Conservation (phyloP, 495 filamentous ascomycete genomes). For the Xylaria curta region DNA sequence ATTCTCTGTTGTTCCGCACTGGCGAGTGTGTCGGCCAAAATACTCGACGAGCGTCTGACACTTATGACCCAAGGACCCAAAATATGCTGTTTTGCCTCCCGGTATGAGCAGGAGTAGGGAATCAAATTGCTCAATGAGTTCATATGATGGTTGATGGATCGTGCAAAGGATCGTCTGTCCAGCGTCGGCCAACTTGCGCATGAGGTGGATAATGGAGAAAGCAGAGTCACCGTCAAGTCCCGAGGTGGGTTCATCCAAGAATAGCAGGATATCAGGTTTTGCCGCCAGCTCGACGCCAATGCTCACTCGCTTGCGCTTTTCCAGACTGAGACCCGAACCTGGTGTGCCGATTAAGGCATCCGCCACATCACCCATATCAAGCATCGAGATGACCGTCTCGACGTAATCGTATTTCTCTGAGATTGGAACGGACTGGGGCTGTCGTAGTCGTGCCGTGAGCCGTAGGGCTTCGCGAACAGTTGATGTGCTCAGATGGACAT, state of each 20-base stretch:
- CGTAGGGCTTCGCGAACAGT: conserved; percentile 75
- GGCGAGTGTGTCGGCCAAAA: conserved; percentile 57
- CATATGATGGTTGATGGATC: conserved; percentile 70
- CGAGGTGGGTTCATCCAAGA: conserved; percentile 72
- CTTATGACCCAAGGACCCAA: conserved; percentile 53
- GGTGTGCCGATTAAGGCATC: conserved; percentile 49
- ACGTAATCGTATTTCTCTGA: conserved; percentile 74
- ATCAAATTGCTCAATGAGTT: conserved; percentile 63
- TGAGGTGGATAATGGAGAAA: conserved; percentile 72
- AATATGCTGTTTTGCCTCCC: conserved; percentile 62
- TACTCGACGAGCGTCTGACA: conserved; percentile 47
- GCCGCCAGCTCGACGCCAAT: conserved; percentile 28
- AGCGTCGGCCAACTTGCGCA: conserved; percentile 73
- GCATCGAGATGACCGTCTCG: conserved; percentile 66
- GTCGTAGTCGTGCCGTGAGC: conserved; percentile 73
- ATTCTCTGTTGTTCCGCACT: conserved; percentile 57
- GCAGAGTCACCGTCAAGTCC: conserved; percentile 80
- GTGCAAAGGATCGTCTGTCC: conserved; percentile 83
- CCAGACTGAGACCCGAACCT: conserved; percentile 39
- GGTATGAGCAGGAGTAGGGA: conserved; percentile 57
- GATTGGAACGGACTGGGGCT: conserved; percentile 62
- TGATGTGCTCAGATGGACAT: conserved; percentile 77
- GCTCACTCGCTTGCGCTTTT: conserved; percentile 29
- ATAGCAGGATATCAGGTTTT: conserved; percentile 20
- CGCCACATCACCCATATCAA: neutral